Evolutionary conservation across 129 eudicot species (phyloP).

Genomic region (Centella asiatica): DNA sequence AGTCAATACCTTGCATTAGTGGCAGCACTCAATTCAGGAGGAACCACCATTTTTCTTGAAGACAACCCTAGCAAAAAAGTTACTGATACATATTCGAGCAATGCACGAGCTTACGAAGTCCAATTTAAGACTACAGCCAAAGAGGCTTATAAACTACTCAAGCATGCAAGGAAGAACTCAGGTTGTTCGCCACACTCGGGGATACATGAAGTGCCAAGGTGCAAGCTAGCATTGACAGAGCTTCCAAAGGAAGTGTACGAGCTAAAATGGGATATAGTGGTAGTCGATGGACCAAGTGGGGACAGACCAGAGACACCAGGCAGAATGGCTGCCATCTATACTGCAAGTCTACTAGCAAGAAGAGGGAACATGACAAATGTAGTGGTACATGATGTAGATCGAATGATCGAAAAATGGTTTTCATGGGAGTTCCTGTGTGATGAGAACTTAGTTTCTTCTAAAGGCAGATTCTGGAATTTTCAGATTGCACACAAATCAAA

Average conservation of each 20-base stretch:
- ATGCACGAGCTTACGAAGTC: constrained; percentile 29
- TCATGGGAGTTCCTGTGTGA: constrained; percentile 87
- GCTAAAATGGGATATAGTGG: constrained; percentile 66
- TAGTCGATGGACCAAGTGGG: constrained; percentile 83
- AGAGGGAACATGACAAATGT: constrained; percentile 53
- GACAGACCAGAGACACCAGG: constrained; percentile 61
- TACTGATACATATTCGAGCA: constrained; percentile 10
- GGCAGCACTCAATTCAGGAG: constrained; percentile 38
- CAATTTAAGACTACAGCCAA: constrained; percentile 50
- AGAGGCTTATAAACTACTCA: constrained; percentile 63
- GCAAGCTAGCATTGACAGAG: constrained; percentile 47
- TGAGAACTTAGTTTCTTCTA: constrained; percentile 65
- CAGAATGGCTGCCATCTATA: constrained; percentile 79
- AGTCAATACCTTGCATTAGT: constrained; percentile 41
- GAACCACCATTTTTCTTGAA: constrained; percentile 56
- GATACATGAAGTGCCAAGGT: constrained; percentile 24
- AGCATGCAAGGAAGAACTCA: constrained; percentile 44
- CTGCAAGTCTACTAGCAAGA: constrained; percentile 65
- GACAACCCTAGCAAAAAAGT: constrained; percentile 29
- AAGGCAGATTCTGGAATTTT: constrained; percentile 85
- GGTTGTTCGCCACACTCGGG: constrained; percentile 30
- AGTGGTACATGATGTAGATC: constrained; percentile 74
- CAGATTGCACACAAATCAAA: constrained; percentile 22
- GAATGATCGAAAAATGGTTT: constrained; percentile 86
- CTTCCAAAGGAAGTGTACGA: constrained; percentile 48